These are phyloP conservation scores for Pyracantha coccinea DNA, from an alignment of 331 rosid genomes.

Conservation along the genomic window DNA sequence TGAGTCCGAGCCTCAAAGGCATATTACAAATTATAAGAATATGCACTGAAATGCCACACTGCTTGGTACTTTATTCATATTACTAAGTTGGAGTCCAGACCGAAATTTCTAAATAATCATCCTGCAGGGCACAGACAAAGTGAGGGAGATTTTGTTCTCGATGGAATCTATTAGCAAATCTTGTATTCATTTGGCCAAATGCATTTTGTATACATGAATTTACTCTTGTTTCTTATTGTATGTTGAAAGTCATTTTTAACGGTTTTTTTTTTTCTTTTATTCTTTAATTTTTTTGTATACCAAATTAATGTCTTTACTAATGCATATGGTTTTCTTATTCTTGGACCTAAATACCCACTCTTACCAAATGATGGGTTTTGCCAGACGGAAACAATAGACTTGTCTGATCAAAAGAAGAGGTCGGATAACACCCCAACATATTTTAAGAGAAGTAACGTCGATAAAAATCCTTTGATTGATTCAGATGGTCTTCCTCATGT, in stretches of 20 bases:
- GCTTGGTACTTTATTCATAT: not conserved
- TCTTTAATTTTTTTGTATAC: not conserved
- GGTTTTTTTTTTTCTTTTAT: not conserved
- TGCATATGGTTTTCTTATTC: not conserved
- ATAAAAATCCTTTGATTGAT: slow-evolving; percentile 46
- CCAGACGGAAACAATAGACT: slow-evolving; percentile 87
- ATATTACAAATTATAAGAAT: not conserved
- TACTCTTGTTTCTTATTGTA: not conserved
- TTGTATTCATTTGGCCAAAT: not conserved
- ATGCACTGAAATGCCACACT: not conserved
- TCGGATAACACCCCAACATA: slow-evolving; percentile 26
- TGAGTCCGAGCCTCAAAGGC: not conserved
- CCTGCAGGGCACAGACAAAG: not conserved
- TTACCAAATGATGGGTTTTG: slow-evolving; percentile 9
- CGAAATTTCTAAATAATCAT: not conserved
- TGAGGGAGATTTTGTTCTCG: not conserved
- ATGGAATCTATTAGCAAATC: not conserved
- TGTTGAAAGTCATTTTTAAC: not conserved
- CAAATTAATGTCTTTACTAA: not conserved
- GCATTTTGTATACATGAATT: not conserved
- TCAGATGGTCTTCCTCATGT: slow-evolving; percentile 96
- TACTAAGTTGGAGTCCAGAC: not conserved
- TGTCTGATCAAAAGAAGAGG: slow-evolving; percentile 39
- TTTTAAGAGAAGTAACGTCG: slow-evolving; percentile 58
- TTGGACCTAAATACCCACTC: not conserved